Evolutionary conservation across 2,329 filamentous ascomycete genomes (phyloP), one percentile per base, ranked within the genome.

Genomic region (Colletotrichum sp.): DNA sequence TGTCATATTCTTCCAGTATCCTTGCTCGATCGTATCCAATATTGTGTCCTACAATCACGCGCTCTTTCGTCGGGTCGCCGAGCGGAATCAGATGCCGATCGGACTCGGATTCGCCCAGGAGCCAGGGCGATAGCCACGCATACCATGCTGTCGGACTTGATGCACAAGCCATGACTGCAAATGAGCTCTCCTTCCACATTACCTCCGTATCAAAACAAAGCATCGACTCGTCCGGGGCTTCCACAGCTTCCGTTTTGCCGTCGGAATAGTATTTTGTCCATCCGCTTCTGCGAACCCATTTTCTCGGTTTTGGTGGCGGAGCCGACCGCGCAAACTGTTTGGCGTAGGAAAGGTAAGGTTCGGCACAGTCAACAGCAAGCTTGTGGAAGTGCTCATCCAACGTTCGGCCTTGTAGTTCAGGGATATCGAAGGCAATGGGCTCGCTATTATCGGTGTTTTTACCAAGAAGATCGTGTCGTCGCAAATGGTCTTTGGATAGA

Each of bases 131-230:
- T 69, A 99, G 85, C 97, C 97, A 99, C 1, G 94, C 95, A 86
- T 99, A 99, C 98, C 98, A 99, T 34, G 96, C 93, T 5, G 93
- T 96, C 1, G 95, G 93, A 79, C 96, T 96, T 21, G 93, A 95
- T 16, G 98, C 97, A 83, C 96, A 99, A 26, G 98, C 97, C 95
- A 99, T 99, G 73, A 98, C 95, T 1, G 98, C 96, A 84, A 95
- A 99, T 0, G 94, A 93, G 79, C 93, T 96, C 82, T 97, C 92
- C 83, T 98, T 98, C 91, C 94, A 99, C 93, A 99, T 93, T 63
- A 98, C 96, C 85, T 99, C 97, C 1, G 96, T 98, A 85, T 99
- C 97, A 80, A 99, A 99, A 49, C 94, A 96, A 71, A 99, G 88
- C 89, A 96, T 93, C 5, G 91, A 87, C 82, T 97, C 96, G 76